These are phyloP conservation scores for Acrasis kona DNA, from an alignment of 78 protist species.

Conservation along the genomic window DNA sequence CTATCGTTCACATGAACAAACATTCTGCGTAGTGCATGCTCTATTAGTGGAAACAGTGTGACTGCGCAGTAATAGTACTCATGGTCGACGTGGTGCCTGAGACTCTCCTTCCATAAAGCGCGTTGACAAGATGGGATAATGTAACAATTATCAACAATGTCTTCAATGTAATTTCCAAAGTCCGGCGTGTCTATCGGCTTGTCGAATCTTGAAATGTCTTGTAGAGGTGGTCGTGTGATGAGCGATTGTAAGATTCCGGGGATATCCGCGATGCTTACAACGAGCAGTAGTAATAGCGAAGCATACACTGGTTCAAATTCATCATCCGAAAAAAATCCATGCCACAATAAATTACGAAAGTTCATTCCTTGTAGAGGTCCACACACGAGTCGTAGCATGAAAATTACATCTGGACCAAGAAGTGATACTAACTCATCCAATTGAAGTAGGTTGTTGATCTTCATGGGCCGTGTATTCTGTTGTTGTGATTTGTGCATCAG, in stretches of 20 bases:
- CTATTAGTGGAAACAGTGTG: background rate
- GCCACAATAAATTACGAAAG: constrained; percentile 36
- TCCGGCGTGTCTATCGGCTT: background rate
- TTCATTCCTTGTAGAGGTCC: constrained; percentile 51
- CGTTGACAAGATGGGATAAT: background rate
- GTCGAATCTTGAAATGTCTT: background rate
- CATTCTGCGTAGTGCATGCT: background rate
- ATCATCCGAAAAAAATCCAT: constrained; percentile 33
- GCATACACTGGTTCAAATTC: constrained; percentile 8
- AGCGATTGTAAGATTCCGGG: no score
- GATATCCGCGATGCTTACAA: background rate
- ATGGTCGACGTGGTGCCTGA: background rate
- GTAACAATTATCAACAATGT: no score
- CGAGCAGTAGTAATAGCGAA: background rate
- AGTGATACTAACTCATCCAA: background rate
- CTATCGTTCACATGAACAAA: background rate
- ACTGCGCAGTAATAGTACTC: background rate
- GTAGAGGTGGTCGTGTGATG: no score
- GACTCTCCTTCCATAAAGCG: background rate
- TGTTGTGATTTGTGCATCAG: background rate
- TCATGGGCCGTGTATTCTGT: background rate
- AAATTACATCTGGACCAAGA: background rate
- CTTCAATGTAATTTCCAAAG: background rate
- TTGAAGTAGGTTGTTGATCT: background rate
- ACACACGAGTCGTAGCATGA: constrained; percentile 6